A percentile compares a stretch with the other conserved stretches of the same genome.
phyloP scores from a whole-genome alignment of 202 grass and related monocot genomes.

The Bolboschoenoplectus hybrid region DNA sequence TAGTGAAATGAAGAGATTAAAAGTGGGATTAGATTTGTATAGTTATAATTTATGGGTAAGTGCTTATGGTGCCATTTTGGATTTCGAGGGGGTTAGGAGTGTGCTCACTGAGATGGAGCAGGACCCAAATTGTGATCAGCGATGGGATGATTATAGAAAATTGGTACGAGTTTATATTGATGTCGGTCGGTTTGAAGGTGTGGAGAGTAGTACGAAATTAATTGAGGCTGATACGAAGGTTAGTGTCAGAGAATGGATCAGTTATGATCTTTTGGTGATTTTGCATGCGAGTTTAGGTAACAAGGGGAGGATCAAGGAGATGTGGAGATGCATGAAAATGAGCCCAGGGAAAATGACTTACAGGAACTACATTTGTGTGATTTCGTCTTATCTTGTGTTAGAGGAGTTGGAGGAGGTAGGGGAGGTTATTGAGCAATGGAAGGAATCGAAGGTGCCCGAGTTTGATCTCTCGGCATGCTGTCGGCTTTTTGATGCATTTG shows the following conservation, averaged over 20 bases:
- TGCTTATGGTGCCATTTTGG: conserved; percentile 54
- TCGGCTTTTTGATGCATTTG: conserved; percentile 46
- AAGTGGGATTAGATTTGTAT: conserved; percentile 65
- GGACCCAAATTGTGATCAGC: conserved; percentile 62
- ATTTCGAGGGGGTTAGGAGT: conserved; percentile 52
- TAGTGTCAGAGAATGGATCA: conserved; percentile 74
- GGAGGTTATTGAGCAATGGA: conserved; percentile 75
- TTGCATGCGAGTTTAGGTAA: conserved; percentile 63
- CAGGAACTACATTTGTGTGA: conserved; percentile 62
- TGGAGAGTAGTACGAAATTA: conserved; percentile 42
- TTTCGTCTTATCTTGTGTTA: conserved; percentile 62
- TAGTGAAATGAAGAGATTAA: conserved; percentile 57
- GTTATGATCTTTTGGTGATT: conserved; percentile 69
- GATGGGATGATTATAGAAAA: conserved; percentile 64
- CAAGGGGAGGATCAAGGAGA: conserved; percentile 62
- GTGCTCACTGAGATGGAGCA: conserved; percentile 67
- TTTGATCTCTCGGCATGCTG: conserved; percentile 66
- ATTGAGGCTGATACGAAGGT: conserved; percentile 65
- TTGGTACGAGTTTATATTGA: conserved; percentile 50
- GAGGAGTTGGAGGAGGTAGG: conserved; percentile 53
- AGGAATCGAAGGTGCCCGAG: conserved; percentile 57
- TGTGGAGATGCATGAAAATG: conserved; percentile 78
- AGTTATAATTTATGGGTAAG: conserved; percentile 86
- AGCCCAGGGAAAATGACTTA: conserved; percentile 65
- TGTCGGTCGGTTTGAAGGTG: conserved; percentile 52